phyloP scores from a whole-genome alignment of 2,329 filamentous ascomycete species.

The Chaetomium globosum region DNA sequence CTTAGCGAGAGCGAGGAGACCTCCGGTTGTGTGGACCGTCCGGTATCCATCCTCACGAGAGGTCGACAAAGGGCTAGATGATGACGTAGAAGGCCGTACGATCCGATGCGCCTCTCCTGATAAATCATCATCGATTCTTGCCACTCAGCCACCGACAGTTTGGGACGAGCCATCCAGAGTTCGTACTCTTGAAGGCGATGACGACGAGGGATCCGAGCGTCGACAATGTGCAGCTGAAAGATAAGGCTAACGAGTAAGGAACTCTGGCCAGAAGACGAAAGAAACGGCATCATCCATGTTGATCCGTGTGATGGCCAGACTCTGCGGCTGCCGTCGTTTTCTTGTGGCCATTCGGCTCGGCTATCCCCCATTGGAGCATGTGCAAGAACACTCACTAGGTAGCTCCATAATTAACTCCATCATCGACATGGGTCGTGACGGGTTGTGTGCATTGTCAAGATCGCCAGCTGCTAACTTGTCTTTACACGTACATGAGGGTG shows the following conservation, averaged over 20 bases:
- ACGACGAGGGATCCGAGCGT: neutral
- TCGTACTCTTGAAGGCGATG: neutral
- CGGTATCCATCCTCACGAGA: neutral
- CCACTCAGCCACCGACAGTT: neutral
- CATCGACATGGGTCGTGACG: neutral
- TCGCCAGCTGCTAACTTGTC: neutral
- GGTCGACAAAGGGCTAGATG: neutral
- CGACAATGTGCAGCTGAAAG: neutral
- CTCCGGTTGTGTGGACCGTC: no score
- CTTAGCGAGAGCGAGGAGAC: no score
- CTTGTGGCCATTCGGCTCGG: no score
- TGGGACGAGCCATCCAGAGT: neutral
- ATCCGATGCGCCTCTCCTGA: neutral
- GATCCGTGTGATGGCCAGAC: neutral
- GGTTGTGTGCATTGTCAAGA: neutral
- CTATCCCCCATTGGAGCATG: no score
- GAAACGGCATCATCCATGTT: neutral
- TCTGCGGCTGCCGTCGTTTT: neutral
- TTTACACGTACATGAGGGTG: neutral
- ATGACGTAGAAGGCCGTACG: neutral
- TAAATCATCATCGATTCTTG: neutral
- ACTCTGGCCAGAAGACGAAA: neutral
- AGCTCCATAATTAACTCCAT: no score
- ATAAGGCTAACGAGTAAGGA: neutral
- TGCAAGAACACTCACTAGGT: no score